A percentile compares a stretch with the other conserved stretches of the same genome.
phyloP scores from a whole-genome alignment of 1,139 yeast genomes.

The Yamadazyma siamensis region DNA sequence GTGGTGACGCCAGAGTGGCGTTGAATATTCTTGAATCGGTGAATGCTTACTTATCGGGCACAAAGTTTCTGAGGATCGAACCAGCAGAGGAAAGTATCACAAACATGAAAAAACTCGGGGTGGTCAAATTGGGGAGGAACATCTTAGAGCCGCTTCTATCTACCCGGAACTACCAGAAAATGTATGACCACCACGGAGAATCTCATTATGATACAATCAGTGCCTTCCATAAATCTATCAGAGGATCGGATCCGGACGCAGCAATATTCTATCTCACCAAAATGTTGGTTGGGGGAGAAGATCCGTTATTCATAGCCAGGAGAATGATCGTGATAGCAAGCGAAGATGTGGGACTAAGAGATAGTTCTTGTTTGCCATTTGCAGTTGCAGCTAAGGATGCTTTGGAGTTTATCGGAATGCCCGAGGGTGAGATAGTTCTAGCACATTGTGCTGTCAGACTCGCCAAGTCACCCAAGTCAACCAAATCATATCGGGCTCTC shows the following conservation, averaged over 20 bases:
- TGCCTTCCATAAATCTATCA: constrained; percentile 85
- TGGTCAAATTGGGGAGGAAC: constrained; percentile 29
- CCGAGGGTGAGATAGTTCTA: constrained; percentile 86
- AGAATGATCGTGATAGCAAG: constrained; percentile 91
- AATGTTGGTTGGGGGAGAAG: constrained; percentile 92
- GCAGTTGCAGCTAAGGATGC: constrained; percentile 85
- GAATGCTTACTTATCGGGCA: constrained; percentile 40
- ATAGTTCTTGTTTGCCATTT: constrained; percentile 81
- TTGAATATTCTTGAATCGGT: constrained; percentile 65
- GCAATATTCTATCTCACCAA: constrained; percentile 80
- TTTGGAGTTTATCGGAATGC: constrained; percentile 90
- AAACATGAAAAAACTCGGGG: constrained; percentile 20
- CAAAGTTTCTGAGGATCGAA: constrained; percentile 20
- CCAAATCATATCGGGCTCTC: constrained; percentile 79
- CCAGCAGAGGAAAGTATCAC: constrained; percentile 18
- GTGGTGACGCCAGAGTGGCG: constrained; percentile 88
- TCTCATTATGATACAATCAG: constrained; percentile 92
- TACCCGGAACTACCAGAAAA: constrained; percentile 47
- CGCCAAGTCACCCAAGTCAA: constrained; percentile 83
- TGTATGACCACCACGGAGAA: constrained; percentile 87
- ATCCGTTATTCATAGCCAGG: constrained; percentile 86
- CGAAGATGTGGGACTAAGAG: constrained; percentile 84
- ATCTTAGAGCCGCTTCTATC: constrained; percentile 38
- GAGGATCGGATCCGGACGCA: constrained; percentile 90
- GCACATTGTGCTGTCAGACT: constrained; percentile 92